Conservation (phyloP, 352 stramenopile species). For the Phytophthora nicotianae region DNA sequence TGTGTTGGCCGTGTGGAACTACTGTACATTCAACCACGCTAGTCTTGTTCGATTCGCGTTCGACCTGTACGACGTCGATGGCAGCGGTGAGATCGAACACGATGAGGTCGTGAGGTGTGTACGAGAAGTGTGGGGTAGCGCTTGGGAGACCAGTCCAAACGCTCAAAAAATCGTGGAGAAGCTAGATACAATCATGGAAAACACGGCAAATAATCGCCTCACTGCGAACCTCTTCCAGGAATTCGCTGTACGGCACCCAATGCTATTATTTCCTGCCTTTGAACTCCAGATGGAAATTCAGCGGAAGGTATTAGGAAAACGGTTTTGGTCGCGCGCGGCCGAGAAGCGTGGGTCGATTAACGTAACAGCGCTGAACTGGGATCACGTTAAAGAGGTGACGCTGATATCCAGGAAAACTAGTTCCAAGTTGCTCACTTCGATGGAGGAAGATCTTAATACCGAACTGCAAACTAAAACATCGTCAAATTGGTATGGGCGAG, state of each 20-base stretch:
- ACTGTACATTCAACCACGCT: slow-evolving; percentile 70
- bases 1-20: slow-evolving; percentile 79
- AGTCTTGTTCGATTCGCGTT: slow-evolving; percentile 75
- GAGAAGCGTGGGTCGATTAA: slow-evolving; percentile 46
- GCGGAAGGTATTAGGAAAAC: slow-evolving; percentile 56
- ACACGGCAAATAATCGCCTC: slow-evolving; percentile 39
- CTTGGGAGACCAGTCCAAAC: slow-evolving; percentile 55
- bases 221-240: slow-evolving; percentile 55
- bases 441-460: slow-evolving; percentile 37
- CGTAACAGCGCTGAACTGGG: slow-evolving; percentile 44
- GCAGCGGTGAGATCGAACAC: slow-evolving; percentile 71
- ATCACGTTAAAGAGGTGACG: slow-evolving; percentile 37
- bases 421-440: slow-evolving; percentile 32
- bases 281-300: slow-evolving; percentile 72
- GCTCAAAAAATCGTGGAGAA: slow-evolving; percentile 68
- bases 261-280: slow-evolving; percentile 75
- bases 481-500: slow-evolving; percentile 21
- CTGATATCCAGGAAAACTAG: slow-evolving; percentile 34
- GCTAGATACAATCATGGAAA: slow-evolving; percentile 52
- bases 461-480: slow-evolving; percentile 24
- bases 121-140: slow-evolving; percentile 61
- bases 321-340: slow-evolving; percentile 59
- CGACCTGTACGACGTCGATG: slow-evolving; percentile 75
- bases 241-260: slow-evolving; percentile 59
- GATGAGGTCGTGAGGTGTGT: slow-evolving; percentile 54